A percentile compares a stretch with the other conserved stretches of the same genome.
Evolutionary conservation across 1,139 yeast species (phyloP).

Genomic region (Candida smagusa): DNA sequence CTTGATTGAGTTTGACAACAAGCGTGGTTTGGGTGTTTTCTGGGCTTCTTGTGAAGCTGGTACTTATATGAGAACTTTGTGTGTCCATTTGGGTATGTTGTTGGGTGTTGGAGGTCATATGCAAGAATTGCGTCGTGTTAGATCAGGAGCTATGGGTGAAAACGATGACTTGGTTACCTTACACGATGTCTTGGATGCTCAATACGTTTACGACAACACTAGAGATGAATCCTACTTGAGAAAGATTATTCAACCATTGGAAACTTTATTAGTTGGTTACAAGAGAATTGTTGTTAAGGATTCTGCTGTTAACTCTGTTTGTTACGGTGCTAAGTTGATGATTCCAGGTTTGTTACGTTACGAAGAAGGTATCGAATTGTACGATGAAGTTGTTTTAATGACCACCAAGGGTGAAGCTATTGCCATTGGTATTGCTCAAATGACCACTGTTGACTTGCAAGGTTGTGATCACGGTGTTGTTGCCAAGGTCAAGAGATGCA

Average conservation of each 20-base stretch:
- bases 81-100: conserved; percentile 98
- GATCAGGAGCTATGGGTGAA: conserved; percentile 95
- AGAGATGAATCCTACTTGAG: conserved; percentile 95
- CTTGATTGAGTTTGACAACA: conserved; percentile 91
- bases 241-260: conserved; percentile 92
- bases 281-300: conserved; percentile 97
- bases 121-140: conserved; percentile 99
- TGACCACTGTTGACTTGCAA: conserved; percentile 96
- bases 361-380: conserved; percentile 95
- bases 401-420: conserved; percentile 99
- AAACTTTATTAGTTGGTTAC: conserved; percentile 88
- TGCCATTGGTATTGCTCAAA: conserved; percentile 97
- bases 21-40: conserved; percentile 94
- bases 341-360: conserved; percentile 97
- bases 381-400: conserved; percentile 96
- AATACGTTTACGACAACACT: conserved; percentile 95
- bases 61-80: conserved; percentile 97
- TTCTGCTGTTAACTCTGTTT: conserved; percentile 96
- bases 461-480: conserved; percentile 98
- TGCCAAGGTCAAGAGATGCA: conserved; percentile 97
- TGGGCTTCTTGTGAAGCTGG: conserved; percentile 99
- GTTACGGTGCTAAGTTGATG: conserved; percentile 99
- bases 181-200: conserved; percentile 97
- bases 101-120: conserved; percentile 99
- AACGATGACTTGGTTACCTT: conserved; percentile 89